Conservation (phyloP, 2,329 filamentous ascomycete species). For the Orbilia javanica region DNA sequence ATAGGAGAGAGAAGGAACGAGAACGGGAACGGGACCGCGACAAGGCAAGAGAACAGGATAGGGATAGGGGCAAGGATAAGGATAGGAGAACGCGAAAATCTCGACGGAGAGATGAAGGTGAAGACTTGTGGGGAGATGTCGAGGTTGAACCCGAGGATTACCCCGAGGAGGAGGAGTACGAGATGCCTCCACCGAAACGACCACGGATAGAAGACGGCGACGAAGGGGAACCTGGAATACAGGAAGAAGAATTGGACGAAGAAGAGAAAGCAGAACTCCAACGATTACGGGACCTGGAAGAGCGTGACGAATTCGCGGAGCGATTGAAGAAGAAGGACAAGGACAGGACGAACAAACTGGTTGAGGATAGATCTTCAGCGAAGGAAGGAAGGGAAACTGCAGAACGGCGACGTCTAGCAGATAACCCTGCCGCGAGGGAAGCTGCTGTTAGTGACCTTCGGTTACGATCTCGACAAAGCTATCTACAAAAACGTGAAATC, state of each 20-base stretch:
- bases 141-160: constrained; percentile 70
- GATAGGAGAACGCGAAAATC: constrained; percentile 69
- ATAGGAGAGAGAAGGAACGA: constrained; percentile 64
- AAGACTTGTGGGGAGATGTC: constrained; percentile 85
- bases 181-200: constrained; percentile 78
- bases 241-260: constrained; percentile 71
- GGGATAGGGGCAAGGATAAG: constrained; percentile 63
- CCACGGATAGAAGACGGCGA: constrained; percentile 74
- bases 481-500: constrained; percentile 90
- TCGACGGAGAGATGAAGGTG: constrained; percentile 71
- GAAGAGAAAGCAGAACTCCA: constrained; percentile 72
- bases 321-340: constrained; percentile 79
- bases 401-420: constrained; percentile 74
- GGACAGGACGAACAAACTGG: constrained; percentile 76
- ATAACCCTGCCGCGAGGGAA: constrained; percentile 76
- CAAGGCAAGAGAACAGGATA: constrained; percentile 45
- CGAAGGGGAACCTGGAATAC: constrained; percentile 60
- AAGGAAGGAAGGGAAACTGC: constrained; percentile 72
- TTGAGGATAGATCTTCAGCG: constrained; percentile 72
- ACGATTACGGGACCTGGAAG: constrained; percentile 76
- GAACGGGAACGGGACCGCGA: constrained; percentile 59
- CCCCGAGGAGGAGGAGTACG: constrained; percentile 70
- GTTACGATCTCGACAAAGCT: constrained; percentile 87
- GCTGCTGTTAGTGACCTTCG: constrained; percentile 84
- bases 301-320: constrained; percentile 84